Evolutionary conservation across 345 rosid species (phyloP).

Genomic region (Eucalyptus pauciflora): DNA sequence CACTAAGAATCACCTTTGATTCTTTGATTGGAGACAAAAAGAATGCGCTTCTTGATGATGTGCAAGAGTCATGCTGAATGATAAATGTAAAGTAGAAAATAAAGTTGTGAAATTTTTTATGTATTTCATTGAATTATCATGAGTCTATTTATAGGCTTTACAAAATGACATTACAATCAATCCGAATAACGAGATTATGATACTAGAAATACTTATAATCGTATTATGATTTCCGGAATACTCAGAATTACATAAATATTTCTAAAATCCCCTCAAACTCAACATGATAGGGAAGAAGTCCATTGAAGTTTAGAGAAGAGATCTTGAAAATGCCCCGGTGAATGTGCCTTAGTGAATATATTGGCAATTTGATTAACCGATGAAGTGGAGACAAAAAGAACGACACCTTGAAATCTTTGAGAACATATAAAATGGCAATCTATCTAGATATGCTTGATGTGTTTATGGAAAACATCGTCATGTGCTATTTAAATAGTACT

Average conservation of each 20-base stretch:
- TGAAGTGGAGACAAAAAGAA: neutral
- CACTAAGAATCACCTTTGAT: neutral
- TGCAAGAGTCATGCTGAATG: neutral
- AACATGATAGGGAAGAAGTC: neutral
- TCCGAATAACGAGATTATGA: fast-evolving
- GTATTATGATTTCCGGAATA: no score
- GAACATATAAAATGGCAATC: neutral
- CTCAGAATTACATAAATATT: no score
- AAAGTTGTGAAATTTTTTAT: no score
- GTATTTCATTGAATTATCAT: neutral
- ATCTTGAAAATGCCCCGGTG: neutral
- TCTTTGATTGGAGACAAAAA: neutral
- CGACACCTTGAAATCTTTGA: fast-evolving
- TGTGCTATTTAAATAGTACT: neutral
- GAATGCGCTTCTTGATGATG: no score
- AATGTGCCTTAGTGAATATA: neutral
- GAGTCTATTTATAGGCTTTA: no score
- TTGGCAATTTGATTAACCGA: fast-evolving
- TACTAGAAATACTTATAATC: neutral
- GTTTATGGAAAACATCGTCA: neutral
- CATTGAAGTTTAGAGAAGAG: neutral
- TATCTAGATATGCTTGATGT: neutral
- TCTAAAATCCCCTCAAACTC: neutral
- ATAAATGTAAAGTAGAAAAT: neutral
- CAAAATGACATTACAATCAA: no score